Evolutionary conservation across 192 early-diverging fungal species (phyloP), one percentile per base, ranked within the genome.

Genomic region (Linnemannia zychae): DNA sequence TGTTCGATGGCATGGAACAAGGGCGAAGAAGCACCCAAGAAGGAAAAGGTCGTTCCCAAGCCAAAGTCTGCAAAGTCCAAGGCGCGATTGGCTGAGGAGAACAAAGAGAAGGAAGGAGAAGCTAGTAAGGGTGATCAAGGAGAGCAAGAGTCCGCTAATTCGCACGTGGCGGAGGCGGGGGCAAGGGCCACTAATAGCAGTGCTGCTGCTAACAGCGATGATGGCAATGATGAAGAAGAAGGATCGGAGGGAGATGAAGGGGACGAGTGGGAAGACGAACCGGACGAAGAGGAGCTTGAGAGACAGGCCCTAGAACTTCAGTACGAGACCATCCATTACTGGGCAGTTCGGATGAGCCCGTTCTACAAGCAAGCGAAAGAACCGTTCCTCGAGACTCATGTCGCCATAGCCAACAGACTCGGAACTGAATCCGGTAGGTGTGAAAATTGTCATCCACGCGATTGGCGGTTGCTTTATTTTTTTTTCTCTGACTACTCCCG

Each of bases 1-100:
- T 91, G 89, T 53, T 91, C 91, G 2, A 96, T 95, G 94, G 91
- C 94, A 0, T 96, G 96, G 96, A 75, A 95, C 49, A 75, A 75
- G 49, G 87, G 75, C 20, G 77, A 80, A 13, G 77, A 84, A 28
- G 71, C 74, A 2, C 72, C 74, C 9, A 74, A 63, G 66, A 77
- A 78, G 48, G 77, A 75, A 18, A 75, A 84, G 67, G 18, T 67
- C 20, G 16, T 18, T 1, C 71, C 53, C 9, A 82, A 82, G 67
- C 18, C 66, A 1, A 74, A 74, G 33, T 74, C 78, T 2, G 50
- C 7, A 38, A 71, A 68, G 24, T 40, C 79, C 28, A 71, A 53
- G 31, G 33, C 33, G 15, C 49, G 50, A 38, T 33, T 44, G 33
- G 60, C 34, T 17, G 40, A 46, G 17, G 24, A 22, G 20, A 15